phyloP scores from a whole-genome alignment of 2,329 filamentous ascomycete species.

The Colletotrichum gigasporum region DNA sequence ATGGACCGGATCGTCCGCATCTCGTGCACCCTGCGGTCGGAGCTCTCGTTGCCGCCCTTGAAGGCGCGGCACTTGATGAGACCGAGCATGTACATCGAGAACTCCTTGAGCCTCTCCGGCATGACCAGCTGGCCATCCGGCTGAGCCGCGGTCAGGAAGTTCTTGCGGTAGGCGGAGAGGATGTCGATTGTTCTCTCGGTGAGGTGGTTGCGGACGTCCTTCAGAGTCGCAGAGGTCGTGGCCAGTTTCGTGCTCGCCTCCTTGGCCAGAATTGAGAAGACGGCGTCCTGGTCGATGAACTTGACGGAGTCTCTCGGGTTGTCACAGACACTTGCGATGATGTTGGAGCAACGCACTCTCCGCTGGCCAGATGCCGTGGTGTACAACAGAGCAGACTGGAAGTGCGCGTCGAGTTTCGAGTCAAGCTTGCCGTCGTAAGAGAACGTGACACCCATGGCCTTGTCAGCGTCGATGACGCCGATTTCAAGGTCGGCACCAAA shows the following conservation, averaged over 20 bases:
- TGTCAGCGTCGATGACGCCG: constrained; percentile 91
- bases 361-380: constrained; percentile 91
- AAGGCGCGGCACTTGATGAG: constrained; percentile 91
- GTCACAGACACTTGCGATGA: constrained; percentile 92
- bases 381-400: constrained; percentile 94
- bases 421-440: constrained; percentile 98
- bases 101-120: constrained; percentile 95
- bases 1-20: constrained; percentile 90
- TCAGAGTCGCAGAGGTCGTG: constrained; percentile 74
- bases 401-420: constrained; percentile 94
- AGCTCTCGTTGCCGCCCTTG: constrained; percentile 91
- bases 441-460: constrained; percentile 91
- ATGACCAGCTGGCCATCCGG: constrained; percentile 93
- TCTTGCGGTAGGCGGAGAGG: constrained; percentile 89
- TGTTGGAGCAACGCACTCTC: constrained; percentile 90
- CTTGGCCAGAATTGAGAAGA: constrained; percentile 88
- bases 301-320: constrained; percentile 86
- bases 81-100: constrained; percentile 94
- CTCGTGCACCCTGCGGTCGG: constrained; percentile 90
- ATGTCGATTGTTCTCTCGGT: constrained; percentile 95
- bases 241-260: constrained; percentile 89
- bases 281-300: constrained; percentile 94
- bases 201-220: constrained; percentile 84
- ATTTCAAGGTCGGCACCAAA: constrained; percentile 96
- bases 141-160: constrained; percentile 83